These are phyloP conservation scores for Pestalotiopsis sp. DNA, from an alignment of 2,329 filamentous ascomycete genomes.

Conservation along the genomic window DNA sequence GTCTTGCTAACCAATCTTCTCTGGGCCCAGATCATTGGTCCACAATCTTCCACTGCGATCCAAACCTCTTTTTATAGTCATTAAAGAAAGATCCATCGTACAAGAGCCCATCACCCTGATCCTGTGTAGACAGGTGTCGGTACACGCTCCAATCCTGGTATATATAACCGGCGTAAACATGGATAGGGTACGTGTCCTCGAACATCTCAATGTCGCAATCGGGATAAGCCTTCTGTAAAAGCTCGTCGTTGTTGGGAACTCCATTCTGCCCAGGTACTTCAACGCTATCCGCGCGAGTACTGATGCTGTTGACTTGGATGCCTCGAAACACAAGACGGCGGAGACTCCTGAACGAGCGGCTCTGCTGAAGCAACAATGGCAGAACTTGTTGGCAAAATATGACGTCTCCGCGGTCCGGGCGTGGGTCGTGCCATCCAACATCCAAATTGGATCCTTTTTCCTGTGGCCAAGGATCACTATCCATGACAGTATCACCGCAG, in stretches of 20 bases:
- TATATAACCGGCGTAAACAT: neutral
- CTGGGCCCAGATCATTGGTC: neutral
- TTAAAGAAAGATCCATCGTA: neutral
- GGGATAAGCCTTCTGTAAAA: neutral
- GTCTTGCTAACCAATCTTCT: no score
- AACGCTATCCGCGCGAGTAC: neutral
- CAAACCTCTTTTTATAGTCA: conserved; percentile 6
- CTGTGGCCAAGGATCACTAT: neutral
- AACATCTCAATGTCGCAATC: conserved; percentile 5
- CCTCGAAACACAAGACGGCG: conserved; percentile 7
- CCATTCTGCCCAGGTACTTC: neutral
- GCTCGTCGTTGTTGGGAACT: neutral
- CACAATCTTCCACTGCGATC: conserved; percentile 5
- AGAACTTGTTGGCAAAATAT: conserved; percentile 2
- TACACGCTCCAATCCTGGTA: neutral
- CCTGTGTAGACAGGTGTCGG: neutral
- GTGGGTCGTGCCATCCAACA: neutral
- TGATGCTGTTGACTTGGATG: conserved; percentile 5
- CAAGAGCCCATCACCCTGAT: conserved; percentile 10
- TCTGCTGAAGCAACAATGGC: conserved; percentile 2
- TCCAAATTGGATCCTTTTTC: neutral
- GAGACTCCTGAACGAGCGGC: neutral
- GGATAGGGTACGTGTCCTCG: conserved; percentile 3
- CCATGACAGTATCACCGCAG: neutral
- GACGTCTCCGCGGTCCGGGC: neutral